Conservation (phyloP, 1,284 basidiomycete genomes). For the Kwoniella shivajii region DNA sequence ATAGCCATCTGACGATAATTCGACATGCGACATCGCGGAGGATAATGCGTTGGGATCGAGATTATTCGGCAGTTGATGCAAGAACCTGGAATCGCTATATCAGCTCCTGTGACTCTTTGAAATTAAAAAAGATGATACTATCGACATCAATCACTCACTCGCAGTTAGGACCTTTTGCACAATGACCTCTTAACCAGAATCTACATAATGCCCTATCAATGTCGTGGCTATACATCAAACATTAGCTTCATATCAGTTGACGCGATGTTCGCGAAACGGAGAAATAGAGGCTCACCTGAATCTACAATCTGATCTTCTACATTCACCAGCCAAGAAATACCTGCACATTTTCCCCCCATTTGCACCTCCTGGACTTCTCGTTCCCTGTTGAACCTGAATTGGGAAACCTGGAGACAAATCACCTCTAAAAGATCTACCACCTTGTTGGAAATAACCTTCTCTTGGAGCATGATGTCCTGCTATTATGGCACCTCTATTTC, state of each 20-base stretch:
- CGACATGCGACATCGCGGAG: slow-evolving; percentile 69
- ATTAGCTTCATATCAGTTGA: not conserved
- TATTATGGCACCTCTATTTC: slow-evolving; percentile 26
- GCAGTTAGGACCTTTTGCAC: slow-evolving; percentile 82
- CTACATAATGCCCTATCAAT: slow-evolving; percentile 90
- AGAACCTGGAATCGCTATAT: slow-evolving; percentile 62
- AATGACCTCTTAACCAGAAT: slow-evolving; percentile 96
- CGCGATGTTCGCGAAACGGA: not conserved
- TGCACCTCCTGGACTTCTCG: slow-evolving; percentile 58
- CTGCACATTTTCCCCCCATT: slow-evolving; percentile 77
- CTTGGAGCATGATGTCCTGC: slow-evolving; percentile 31
- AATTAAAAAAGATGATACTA: not conserved
- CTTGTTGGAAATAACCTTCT: slow-evolving; percentile 49
- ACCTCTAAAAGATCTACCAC: slow-evolving; percentile 40
- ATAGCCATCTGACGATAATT: slow-evolving; percentile 58
- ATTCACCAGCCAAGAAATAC: slow-evolving; percentile 96
- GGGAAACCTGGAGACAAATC: slow-evolving; percentile 39
- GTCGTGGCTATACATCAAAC: slow-evolving; percentile 67
- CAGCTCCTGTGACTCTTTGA: no score
- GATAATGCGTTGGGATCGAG: slow-evolving; percentile 56
- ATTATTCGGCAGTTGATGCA: slow-evolving; percentile 78
- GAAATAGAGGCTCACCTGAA: slow-evolving; percentile 70
- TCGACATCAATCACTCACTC: slow-evolving; percentile 50
- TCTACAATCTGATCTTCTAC: slow-evolving; percentile 90
- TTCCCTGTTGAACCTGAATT: slow-evolving; percentile 23